phyloP scores from a whole-genome alignment of 2,329 filamentous ascomycete genomes.

The Harringtonia lauricola region DNA sequence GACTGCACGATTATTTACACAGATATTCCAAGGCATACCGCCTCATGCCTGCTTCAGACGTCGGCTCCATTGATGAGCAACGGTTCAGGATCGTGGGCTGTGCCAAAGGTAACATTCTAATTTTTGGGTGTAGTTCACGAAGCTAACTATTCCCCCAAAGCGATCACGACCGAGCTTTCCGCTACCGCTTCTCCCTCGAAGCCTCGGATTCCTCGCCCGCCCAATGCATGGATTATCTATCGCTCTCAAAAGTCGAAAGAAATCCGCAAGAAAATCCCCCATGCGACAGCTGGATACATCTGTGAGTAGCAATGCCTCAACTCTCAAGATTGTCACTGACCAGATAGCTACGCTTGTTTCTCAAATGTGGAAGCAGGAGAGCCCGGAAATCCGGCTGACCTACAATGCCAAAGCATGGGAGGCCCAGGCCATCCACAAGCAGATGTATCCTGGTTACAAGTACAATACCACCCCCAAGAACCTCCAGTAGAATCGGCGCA shows the following conservation, averaged over 20 bases:
- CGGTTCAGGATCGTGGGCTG: not conserved
- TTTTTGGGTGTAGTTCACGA: not conserved
- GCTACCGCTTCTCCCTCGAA: not conserved
- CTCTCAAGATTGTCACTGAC: not conserved
- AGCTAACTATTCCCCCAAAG: no score
- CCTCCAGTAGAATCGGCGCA: no score
- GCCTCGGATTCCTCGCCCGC: conserved; percentile 17
- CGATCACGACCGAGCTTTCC: no score
- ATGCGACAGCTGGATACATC: conserved; percentile 16
- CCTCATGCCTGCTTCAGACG: no score
- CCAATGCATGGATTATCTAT: conserved; percentile 23
- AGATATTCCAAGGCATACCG: no score
- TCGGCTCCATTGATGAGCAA: no score
- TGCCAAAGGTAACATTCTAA: not conserved
- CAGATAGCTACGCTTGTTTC: conserved; percentile 17
- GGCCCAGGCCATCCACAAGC: conserved; percentile 18
- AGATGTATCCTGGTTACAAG: conserved; percentile 18
- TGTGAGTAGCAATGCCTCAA: conserved; percentile 16
- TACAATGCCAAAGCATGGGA: conserved; percentile 14
- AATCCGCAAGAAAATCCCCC: conserved; percentile 13
- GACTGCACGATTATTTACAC: no score
- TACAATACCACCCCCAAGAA: conserved; percentile 12
- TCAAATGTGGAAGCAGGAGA: conserved; percentile 18
- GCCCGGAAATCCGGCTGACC: conserved; percentile 11
- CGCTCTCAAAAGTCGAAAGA: conserved; percentile 17